Percentiles rank a stretch among this genome's conserved stretches.
phyloP scores from a whole-genome alignment of 73 alveolate species.

The Paramecium caudatum region DNA sequence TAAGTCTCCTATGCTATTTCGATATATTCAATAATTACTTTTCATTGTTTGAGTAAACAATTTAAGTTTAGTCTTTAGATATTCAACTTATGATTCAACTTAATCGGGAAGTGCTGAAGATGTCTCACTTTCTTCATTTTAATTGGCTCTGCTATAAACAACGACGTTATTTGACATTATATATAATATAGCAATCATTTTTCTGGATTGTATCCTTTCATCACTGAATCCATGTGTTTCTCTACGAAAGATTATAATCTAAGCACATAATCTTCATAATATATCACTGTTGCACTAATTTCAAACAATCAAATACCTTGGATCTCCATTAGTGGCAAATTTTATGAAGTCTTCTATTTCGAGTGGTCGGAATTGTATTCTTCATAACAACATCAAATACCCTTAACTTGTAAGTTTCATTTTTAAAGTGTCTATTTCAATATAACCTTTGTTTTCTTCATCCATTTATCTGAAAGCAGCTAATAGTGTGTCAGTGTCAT shows the following conservation, averaged over 20 bases:
- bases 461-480: constrained; percentile 75
- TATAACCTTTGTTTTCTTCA: constrained; percentile 72
- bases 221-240: constrained; percentile 24
- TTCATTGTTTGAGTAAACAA: constrained; percentile 3
- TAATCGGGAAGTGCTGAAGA: constrained; percentile 7
- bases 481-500: constrained; percentile 70
- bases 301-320: constrained; percentile 23
- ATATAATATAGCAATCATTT: not conserved
- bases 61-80: constrained; percentile 37
- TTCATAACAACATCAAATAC: not conserved
- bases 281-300: constrained; percentile 69
- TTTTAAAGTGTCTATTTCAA: constrained; percentile 70
- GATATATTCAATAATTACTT: not conserved
- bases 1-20: not conserved
- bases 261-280: constrained; percentile 72
- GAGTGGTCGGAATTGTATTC: constrained; percentile 64
- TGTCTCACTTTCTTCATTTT: constrained; percentile 40
- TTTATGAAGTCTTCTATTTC: constrained; percentile 63
- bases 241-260: constrained; percentile 1
- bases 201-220: constrained; percentile 31
- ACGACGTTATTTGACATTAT: constrained; percentile 29
- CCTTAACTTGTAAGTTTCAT: constrained; percentile 26
- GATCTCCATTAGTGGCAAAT: constrained; percentile 76
- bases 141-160: not conserved
- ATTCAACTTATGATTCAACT: constrained; percentile 19